These are phyloP conservation scores for Glarea lozoyensis DNA, from an alignment of 495 filamentous ascomycete genomes.

Conservation along the genomic window DNA sequence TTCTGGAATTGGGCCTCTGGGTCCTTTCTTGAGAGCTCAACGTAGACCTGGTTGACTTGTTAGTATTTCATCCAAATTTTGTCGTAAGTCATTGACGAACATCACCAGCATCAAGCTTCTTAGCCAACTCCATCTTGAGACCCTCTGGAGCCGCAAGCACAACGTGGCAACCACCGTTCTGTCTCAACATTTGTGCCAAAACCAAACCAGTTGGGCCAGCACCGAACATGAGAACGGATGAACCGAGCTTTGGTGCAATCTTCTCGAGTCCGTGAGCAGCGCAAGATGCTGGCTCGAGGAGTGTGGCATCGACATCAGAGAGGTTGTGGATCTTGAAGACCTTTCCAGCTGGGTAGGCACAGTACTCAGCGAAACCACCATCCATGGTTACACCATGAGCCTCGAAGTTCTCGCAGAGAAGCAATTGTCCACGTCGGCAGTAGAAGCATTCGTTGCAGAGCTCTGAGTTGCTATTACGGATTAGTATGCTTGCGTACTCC, in stretches of 20 bases:
- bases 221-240: conserved; percentile 57
- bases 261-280: conserved; percentile 64
- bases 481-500: background rate
- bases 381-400: conserved; percentile 25
- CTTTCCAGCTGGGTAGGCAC: conserved; percentile 45
- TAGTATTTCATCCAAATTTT: background rate
- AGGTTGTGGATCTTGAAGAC: conserved; percentile 66
- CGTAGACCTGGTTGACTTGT: conserved; percentile 28
- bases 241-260: conserved; percentile 60
- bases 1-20: conserved; percentile 47
- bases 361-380: conserved; percentile 66
- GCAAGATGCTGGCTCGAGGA: conserved; percentile 65
- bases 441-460: conserved; percentile 67
- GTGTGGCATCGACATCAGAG: conserved; percentile 60
- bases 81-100: conserved; percentile 13
- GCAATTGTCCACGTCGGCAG: conserved; percentile 57
- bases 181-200: conserved; percentile 52
- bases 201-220: conserved; percentile 49
- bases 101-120: conserved; percentile 57
- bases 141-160: conserved; percentile 58
- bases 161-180: conserved; percentile 56
- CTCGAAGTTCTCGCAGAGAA: conserved; percentile 55
- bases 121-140: conserved; percentile 62
- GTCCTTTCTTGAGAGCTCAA: conserved; percentile 49
- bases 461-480: conserved; percentile 42